A percentile compares a stretch with the other conserved stretches of the same genome.
Evolutionary conservation across 768 basidiomycete species (phyloP).

Genomic region (Porpolomopsis calyptriformis): DNA sequence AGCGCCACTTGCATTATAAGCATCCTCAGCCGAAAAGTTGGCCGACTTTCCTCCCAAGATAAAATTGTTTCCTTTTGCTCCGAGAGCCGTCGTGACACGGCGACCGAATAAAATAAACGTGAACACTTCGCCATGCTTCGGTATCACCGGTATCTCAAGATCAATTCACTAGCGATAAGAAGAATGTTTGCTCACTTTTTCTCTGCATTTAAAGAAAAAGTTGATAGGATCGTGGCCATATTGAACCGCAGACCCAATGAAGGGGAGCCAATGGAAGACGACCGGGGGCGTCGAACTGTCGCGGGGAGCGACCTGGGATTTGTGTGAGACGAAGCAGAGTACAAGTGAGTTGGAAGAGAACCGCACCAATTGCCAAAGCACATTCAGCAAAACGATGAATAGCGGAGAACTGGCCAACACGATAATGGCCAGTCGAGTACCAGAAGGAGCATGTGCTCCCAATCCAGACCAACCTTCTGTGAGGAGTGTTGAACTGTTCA

Average conservation of each 20-base stretch:
- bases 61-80: constrained; percentile 88
- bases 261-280: constrained; percentile 88
- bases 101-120: constrained; percentile 88
- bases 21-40: constrained; percentile 90
- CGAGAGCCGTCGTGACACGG: constrained; percentile 82
- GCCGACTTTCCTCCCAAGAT: constrained; percentile 88
- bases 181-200: constrained; percentile 44
- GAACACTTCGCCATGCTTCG: constrained; percentile 92
- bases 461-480: constrained; percentile 36
- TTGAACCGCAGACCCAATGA: constrained; percentile 76
- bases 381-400: constrained; percentile 59
- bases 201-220: constrained; percentile 71
- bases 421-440: constrained; percentile 31
- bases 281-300: constrained; percentile 70
- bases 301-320: constrained; percentile 49
- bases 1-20: constrained; percentile 61
- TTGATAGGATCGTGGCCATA: constrained; percentile 91
- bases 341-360: constrained; percentile 6
- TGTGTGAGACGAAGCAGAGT: not conserved
- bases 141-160: constrained; percentile 1
- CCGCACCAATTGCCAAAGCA: constrained; percentile 68
- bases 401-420: constrained; percentile 59
- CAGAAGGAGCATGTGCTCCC: constrained; percentile 27
- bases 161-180: not conserved
- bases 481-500: constrained; percentile 30